Evolutionary conservation across 1,284 basidiomycete species (phyloP).

Genomic region (Moniliophthora roreri): DNA sequence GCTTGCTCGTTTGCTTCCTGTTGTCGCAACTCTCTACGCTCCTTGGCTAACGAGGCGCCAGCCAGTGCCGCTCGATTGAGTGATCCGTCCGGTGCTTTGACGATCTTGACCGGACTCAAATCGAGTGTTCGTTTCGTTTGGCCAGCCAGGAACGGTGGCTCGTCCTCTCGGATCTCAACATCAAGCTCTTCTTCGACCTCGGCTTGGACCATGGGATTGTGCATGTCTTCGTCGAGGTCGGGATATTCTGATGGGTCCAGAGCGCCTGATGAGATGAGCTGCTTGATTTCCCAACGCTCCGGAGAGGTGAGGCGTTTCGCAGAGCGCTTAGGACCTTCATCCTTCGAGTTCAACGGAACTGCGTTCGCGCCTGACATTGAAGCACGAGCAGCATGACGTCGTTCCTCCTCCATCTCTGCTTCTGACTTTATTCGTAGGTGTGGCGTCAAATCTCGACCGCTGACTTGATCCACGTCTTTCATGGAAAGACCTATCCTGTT

Average conservation of each 20-base stretch:
- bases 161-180: conserved; percentile 96
- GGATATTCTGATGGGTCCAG: conserved; percentile 95
- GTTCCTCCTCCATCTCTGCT: conserved; percentile 86
- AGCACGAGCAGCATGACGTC: conserved; percentile 57
- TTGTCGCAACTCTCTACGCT: conserved; percentile 90
- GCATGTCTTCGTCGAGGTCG: conserved; percentile 91
- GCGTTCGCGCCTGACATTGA: conserved; percentile 73
- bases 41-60: conserved; percentile 92
- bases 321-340: conserved; percentile 60
- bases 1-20: conserved; percentile 94
- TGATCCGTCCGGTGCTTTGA: conserved; percentile 93
- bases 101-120: conserved; percentile 95
- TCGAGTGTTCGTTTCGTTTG: conserved; percentile 96
- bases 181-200: conserved; percentile 96
- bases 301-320: conserved; percentile 94
- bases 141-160: conserved; percentile 94
- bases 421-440: conserved; percentile 93
- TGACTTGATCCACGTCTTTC: conserved; percentile 95
- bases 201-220: conserved; percentile 71
- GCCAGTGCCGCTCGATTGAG: conserved; percentile 94
- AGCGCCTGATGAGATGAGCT: conserved; percentile 94
- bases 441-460: conserved; percentile 89
- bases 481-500: conserved; percentile 86
- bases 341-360: conserved; percentile 57
- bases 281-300: conserved; percentile 99